Base-by-base conservation (phyloP, 2,329 filamentous ascomycete genomes). In the Exophiala bonariae region DNA sequence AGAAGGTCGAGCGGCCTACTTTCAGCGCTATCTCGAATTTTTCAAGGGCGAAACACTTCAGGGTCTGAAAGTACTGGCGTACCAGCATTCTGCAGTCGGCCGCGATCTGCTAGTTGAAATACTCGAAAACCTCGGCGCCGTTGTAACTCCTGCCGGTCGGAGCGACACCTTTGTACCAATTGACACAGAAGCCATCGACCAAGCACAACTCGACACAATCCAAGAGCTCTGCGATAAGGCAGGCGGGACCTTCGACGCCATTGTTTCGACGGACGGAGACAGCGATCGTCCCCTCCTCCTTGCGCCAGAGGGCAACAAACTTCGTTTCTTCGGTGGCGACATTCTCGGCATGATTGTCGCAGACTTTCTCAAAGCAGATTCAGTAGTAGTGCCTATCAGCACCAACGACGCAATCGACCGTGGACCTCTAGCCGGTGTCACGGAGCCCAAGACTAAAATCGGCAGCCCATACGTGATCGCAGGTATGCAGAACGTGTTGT, bases 21-120 rank as follows among this genome's bases (percentile, higher is more conserved):
- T 64, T 31, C 54, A 61, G 32, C 63, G 63, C 23, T 65, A 63
- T 40, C 41, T 61, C 6, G 61, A 63, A 18, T 64, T 66, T 50
- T 66, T 65, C 50, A 46, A 56, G 31, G 60, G 59, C 2, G 54
- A 65, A 42, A 54, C 56, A 1, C 58, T 65, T 13, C 26, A 59
- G 9, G 63, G 62, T 3, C 45, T 57, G 45, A 62, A 58, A 39
- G 41, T 66, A 2, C 55, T 66, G 3, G 62, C 59, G 19, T 66
- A 65, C 44, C 63, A 66, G 47, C 63, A 65, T 48, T 66, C 63
- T 3, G 63, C 63, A 13, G 63, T 66, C 34, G 63, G 63, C 13
- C 62, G 63, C 38, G 63, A 66, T 50, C 41, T 64, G n/a, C 16
- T 64, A 3, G 60, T 63, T 5, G 61, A 65, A 20, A 52, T 66